Base-by-base conservation (phyloP, 139 green algal species). In the Chlorella sp. region DNA sequence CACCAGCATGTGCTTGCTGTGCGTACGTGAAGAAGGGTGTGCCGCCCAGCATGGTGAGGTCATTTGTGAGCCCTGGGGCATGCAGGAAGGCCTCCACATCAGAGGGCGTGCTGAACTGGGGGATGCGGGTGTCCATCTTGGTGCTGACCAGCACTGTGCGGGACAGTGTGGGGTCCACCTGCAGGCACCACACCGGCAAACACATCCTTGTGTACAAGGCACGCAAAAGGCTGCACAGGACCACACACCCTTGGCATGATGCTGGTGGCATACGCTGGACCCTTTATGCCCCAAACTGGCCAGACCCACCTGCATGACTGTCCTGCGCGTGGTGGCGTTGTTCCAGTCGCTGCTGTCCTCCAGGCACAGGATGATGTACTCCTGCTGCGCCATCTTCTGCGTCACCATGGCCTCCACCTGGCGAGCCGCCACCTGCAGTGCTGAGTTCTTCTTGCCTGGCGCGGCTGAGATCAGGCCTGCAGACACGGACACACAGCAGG, bases 311-410 rank as follows among this genome's bases (percentile, higher is more conserved):
- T 93, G 82, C 89, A 97, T 96, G 66, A 98, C 93, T 20, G 97
- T 76, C 1, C 88, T 79, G 3, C 94, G 85, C 6, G 93, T 97
- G 73, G 92, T 97, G 10, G 93, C 91, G 75, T 98, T 98, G 85
- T 67, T 90, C 92, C 93, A 98, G 81, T 98, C 93, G 67, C 88
- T 93, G 72, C 74, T 87, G 84, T 98, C 93, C 84, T 98, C 94
- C 49, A 98, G 76, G 79, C 94, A 98, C 50, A 98, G 83, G 50
- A 98, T 96, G 80, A 97, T 97, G 81, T 95, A 96, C 82, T 98
- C 91, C 50, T 61, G 22, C 83, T 94, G 85, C 74, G 92, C 84
- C 89, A 97, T 96, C 87, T 98, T 98, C 64, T 62, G 35, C 3
- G 82, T 81, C 67, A 97, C 93, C 78, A 98, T 94, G 23, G 82